These are phyloP conservation scores for Candida orba DNA, from an alignment of 805 yeast species.

Conservation along the genomic window DNA sequence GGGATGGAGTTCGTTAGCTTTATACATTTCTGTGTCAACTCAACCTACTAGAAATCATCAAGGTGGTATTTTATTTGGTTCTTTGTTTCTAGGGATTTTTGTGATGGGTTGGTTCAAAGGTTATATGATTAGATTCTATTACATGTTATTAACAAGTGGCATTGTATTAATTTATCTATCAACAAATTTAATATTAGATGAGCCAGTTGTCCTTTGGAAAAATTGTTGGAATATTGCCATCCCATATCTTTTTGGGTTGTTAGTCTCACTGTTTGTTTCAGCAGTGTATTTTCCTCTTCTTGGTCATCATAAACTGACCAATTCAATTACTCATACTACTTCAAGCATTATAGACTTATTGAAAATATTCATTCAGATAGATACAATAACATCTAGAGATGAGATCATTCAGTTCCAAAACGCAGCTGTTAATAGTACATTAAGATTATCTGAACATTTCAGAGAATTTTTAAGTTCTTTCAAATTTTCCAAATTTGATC, in stretches of 20 bases:
- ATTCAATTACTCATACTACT: constrained; percentile 21
- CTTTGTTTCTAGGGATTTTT: constrained; percentile 32
- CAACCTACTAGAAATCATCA: constrained; percentile 33
- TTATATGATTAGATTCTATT: constrained; percentile 32
- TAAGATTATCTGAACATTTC: constrained; percentile 32
- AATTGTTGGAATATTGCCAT: constrained; percentile 35
- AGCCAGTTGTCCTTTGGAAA: constrained; percentile 27
- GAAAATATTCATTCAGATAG: constrained; percentile 6
- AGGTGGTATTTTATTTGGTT: constrained; percentile 40
- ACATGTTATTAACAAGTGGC: constrained; percentile 30
- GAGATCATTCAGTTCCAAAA: constrained; percentile 21
- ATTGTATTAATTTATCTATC: constrained; percentile 30
- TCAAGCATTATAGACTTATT: constrained; percentile 22
- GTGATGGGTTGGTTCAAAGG: constrained; percentile 36
- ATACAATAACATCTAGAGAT: constrained; percentile 12
- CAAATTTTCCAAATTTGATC: constrained; percentile 29
- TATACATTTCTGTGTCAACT: constrained; percentile 35
- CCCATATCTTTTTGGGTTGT: constrained; percentile 38
- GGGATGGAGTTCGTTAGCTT: constrained; percentile 38
- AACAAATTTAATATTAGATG: constrained; percentile 19
- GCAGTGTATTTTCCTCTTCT: constrained; percentile 32
- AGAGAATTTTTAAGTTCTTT: constrained; percentile 37
- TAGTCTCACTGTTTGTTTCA: constrained; percentile 30
- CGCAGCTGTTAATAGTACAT: constrained; percentile 25
- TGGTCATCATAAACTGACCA: constrained; percentile 30